phyloP scores from a whole-genome alignment of 768 basidiomycete species.

The Neoboletus magnificus region DNA sequence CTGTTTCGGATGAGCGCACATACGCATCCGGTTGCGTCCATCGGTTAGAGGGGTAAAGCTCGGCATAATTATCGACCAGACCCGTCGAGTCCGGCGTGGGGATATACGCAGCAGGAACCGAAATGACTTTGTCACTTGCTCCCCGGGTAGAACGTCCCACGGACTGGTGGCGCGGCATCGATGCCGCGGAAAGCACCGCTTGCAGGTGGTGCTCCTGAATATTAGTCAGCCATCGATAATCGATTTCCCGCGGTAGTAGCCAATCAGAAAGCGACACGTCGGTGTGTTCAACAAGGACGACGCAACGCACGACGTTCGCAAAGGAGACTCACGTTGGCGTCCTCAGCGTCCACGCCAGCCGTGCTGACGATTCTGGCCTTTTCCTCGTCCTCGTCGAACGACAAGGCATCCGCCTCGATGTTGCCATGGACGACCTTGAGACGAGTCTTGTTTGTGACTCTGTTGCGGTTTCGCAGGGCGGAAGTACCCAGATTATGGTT shows the following conservation, averaged over 20 bases:
- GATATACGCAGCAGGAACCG: slow-evolving; percentile 65
- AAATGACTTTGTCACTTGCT: slow-evolving; percentile 30
- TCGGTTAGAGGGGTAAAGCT: slow-evolving; percentile 62
- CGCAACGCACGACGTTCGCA: slow-evolving; percentile 34
- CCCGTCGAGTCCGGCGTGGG: slow-evolving; percentile 92
- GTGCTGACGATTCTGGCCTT: slow-evolving; percentile 78
- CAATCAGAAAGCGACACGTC: slow-evolving; percentile 50
- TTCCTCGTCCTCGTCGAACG: slow-evolving; percentile 85
- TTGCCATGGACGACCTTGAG: slow-evolving; percentile 80
- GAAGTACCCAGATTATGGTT: slow-evolving; percentile 73
- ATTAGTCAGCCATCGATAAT: slow-evolving; percentile 57
- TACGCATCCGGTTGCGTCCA: slow-evolving; percentile 81
- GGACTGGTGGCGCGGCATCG: slow-evolving; percentile 45
- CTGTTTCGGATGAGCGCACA: slow-evolving; percentile 78
- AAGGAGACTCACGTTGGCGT: slow-evolving; percentile 77
- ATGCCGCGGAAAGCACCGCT: slow-evolving; percentile 53
- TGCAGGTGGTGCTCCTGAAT: slow-evolving; percentile 56
- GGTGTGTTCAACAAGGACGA: slow-evolving; percentile 40
- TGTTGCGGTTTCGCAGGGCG: slow-evolving; percentile 81
- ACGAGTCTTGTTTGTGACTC: slow-evolving; percentile 90
- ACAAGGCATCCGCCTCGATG: slow-evolving; percentile 75
- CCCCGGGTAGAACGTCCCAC: slow-evolving; percentile 37
- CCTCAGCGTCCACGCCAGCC: slow-evolving; percentile 88
- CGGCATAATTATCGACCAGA: slow-evolving; percentile 70
- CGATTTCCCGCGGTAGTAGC: slow-evolving; percentile 40